phyloP scores from a whole-genome alignment of 192 early-diverging fungal species.

The Backusella luteola region DNA sequence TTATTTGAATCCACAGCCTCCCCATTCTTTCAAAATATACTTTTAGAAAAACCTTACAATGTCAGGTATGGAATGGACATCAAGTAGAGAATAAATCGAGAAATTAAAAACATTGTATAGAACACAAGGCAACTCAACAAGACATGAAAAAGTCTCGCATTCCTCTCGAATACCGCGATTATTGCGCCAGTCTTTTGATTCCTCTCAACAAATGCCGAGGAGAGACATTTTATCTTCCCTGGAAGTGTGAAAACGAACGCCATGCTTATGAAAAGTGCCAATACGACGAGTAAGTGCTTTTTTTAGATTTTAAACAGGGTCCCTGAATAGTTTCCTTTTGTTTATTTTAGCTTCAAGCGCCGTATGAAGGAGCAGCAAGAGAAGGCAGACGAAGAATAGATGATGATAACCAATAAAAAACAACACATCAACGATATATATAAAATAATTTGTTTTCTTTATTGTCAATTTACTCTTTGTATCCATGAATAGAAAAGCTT shows the following conservation, averaged over 20 bases:
- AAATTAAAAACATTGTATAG: not conserved
- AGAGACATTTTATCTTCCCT: slow-evolving; percentile 84
- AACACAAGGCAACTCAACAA: slow-evolving; percentile 69
- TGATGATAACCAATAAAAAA: slow-evolving; percentile 4
- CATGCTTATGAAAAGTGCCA: slow-evolving; percentile 93
- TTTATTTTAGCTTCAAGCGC: slow-evolving; percentile 33
- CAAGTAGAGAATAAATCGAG: not conserved
- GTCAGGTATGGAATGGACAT: not conserved
- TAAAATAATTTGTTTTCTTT: not conserved
- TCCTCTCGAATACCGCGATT: slow-evolving; percentile 88
- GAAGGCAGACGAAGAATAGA: slow-evolving; percentile 32
- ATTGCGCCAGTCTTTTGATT: slow-evolving; percentile 89
- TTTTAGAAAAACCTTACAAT: not conserved
- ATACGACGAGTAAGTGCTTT: slow-evolving; percentile 80
- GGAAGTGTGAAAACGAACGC: slow-evolving; percentile 90
- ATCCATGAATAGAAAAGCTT: not conserved
- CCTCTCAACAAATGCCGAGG: slow-evolving; percentile 90
- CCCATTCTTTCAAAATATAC: not conserved
- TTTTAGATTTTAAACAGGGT: not conserved
- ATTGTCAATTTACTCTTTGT: not conserved
- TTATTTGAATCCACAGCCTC: not conserved
- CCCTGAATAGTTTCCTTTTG: not conserved
- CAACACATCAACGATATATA: not conserved
- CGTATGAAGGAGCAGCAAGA: slow-evolving; percentile 35
- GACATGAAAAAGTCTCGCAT: slow-evolving; percentile 83